Evolutionary conservation across 2,329 filamentous ascomycete species (phyloP).

Genomic region (Fusarium pseudograminearum): DNA sequence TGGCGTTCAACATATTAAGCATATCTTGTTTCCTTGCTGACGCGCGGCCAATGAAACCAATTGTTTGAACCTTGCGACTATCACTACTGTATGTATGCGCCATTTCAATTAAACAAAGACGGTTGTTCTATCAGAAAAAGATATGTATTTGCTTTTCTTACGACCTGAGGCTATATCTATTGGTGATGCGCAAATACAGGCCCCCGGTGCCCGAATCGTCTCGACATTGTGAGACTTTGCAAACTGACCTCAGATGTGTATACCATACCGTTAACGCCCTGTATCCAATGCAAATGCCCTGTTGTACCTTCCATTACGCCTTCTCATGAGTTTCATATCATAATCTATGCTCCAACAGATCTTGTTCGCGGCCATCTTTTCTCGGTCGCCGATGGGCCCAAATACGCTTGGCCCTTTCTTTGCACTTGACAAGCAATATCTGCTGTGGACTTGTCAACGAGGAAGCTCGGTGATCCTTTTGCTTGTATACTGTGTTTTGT

Average conservation of each 20-base stretch:
- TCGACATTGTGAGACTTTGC: slow-evolving; percentile 3
- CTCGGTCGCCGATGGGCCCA: not conserved
- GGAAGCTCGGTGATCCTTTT: not conserved
- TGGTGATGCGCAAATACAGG: not conserved
- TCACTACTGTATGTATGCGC: slow-evolving; percentile 15
- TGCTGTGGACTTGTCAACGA: not conserved
- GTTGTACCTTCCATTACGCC: slow-evolving; percentile 17
- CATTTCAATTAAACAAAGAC: not conserved
- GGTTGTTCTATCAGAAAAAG: not conserved
- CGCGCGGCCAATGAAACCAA: slow-evolving; percentile 35
- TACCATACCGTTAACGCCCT: slow-evolving; percentile 32
- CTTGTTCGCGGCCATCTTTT: not conserved
- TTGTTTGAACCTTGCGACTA: slow-evolving; percentile 30
- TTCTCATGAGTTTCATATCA: slow-evolving; percentile 11
- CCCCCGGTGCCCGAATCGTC: slow-evolving; percentile 3
- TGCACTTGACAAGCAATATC: not conserved
- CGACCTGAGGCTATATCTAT: not conserved
- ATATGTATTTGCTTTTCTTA: not conserved
- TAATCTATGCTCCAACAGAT: not conserved
- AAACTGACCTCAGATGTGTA: slow-evolving; percentile 13
- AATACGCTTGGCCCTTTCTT: not conserved
- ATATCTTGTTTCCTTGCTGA: slow-evolving; percentile 5
- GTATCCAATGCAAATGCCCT: slow-evolving; percentile 37
- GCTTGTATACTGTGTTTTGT: not conserved
- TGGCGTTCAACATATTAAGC: not conserved